These are phyloP conservation scores for Sphaerostilbella broomeana DNA, from an alignment of 2,329 filamentous ascomycete genomes.

Conservation along the genomic window DNA sequence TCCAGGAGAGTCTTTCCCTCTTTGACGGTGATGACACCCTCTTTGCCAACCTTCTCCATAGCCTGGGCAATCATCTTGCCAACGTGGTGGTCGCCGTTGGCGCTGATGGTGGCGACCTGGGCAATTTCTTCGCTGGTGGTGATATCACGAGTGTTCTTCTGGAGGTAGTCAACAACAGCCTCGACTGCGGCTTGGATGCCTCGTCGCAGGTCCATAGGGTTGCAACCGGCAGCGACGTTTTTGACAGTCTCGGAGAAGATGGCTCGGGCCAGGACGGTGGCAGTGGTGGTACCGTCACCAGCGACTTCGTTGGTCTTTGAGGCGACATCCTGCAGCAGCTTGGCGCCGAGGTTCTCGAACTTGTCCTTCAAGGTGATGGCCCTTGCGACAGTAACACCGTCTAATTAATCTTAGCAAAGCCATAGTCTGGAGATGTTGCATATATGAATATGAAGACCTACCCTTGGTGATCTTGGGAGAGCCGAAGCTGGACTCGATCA, in stretches of 20 bases:
- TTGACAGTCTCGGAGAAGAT: conserved; percentile 99
- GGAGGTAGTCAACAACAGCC: conserved; percentile 87
- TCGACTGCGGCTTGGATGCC: conserved; percentile 96
- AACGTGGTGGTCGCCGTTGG: conserved; percentile 93
- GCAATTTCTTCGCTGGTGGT: conserved; percentile 96
- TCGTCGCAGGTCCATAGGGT: conserved; percentile 97
- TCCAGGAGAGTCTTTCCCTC: conserved; percentile 98
- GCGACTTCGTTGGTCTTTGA: conserved; percentile 99
- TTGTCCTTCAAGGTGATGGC: conserved; percentile 94
- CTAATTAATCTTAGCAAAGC: conserved; percentile 34
- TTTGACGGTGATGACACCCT: conserved; percentile 99
- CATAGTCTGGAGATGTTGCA: not conserved
- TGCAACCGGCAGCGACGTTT: conserved; percentile 98
- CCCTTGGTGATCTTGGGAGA: conserved; percentile 99
- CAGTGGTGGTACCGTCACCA: conserved; percentile 97
- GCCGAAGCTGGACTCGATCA: conserved; percentile 98
- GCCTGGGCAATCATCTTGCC: conserved; percentile 93
- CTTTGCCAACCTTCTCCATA: conserved; percentile 99
- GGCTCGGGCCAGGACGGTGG: conserved; percentile 90
- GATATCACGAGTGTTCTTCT: conserved; percentile 95
- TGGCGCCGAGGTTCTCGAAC: conserved; percentile 98
- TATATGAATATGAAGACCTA: conserved; percentile 33
- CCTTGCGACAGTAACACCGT: conserved; percentile 84
- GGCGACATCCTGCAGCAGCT: conserved; percentile 93
- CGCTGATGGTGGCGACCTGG: conserved; percentile 96